These are phyloP conservation scores for Scytalidium sp. DNA, from an alignment of 2,329 filamentous ascomycete genomes.

Conservation along the genomic window DNA sequence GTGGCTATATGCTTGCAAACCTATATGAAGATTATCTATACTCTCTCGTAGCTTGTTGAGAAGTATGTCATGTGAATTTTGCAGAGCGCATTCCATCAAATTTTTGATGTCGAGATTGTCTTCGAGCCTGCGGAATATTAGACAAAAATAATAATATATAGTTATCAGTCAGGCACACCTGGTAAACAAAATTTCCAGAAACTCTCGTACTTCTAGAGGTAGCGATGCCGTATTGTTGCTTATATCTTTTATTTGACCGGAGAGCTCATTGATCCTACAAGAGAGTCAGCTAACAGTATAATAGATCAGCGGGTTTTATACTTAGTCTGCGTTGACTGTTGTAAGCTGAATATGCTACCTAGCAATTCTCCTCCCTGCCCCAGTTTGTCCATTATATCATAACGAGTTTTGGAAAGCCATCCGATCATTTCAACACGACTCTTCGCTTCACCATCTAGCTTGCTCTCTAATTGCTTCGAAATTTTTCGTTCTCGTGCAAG, in stretches of 20 bases:
- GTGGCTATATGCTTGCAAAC: constrained; percentile 12
- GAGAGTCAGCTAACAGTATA: constrained; percentile 6
- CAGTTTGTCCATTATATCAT: constrained; percentile 12
- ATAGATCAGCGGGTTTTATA: constrained; percentile 19
- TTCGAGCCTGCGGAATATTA: constrained; percentile 12
- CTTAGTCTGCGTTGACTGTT: constrained; percentile 22
- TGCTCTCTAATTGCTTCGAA: constrained; percentile 14
- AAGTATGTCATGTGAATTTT: constrained; percentile 13
- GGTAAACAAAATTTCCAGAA: constrained; percentile 19
- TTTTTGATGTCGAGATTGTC: constrained; percentile 8
- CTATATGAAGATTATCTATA: constrained; percentile 14
- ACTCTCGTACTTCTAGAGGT: constrained; percentile 12
- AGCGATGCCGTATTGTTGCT: constrained; percentile 10
- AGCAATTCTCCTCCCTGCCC: constrained; percentile 17
- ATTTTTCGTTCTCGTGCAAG: constrained; percentile 12
- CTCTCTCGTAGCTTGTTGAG: constrained; percentile 16
- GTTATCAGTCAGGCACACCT: constrained; percentile 12
- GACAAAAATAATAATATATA: neutral
- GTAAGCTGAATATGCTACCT: constrained; percentile 12
- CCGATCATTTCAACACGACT: constrained; percentile 16
- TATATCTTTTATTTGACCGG: constrained; percentile 10
- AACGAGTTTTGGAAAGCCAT: constrained; percentile 15
- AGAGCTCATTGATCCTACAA: constrained; percentile 18
- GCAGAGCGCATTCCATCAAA: constrained; percentile 2
- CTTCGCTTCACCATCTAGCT: constrained; percentile 11